These are phyloP conservation scores for Trichoderma cornu-damae DNA, from an alignment of 2,329 filamentous ascomycete species.

Conservation along the genomic window DNA sequence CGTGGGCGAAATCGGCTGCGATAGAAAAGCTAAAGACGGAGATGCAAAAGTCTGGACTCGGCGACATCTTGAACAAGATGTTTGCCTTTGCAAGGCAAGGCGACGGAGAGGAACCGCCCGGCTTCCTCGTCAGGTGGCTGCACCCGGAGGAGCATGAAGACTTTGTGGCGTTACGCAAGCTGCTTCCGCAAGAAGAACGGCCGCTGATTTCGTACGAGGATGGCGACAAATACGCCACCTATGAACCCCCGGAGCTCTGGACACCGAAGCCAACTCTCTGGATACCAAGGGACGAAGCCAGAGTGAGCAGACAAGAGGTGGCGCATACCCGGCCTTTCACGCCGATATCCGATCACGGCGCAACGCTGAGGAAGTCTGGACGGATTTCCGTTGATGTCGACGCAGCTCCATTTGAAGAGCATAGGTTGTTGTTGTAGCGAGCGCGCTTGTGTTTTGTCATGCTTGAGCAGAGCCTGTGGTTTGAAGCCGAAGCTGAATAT, in stretches of 20 bases:
- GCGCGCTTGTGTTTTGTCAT: slow-evolving; percentile 4
- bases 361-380: slow-evolving; percentile 33
- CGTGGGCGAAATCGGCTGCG: slow-evolving; percentile 36
- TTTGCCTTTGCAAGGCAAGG: slow-evolving; percentile 28
- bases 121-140: slow-evolving; percentile 62
- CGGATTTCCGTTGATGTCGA: slow-evolving; percentile 35
- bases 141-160: slow-evolving; percentile 72
- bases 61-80: slow-evolving; percentile 27
- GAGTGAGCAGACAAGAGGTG: slow-evolving; percentile 73
- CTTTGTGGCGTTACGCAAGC: slow-evolving; percentile 63
- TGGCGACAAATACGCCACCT: slow-evolving; percentile 57
- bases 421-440: slow-evolving; percentile 37
- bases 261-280: slow-evolving; percentile 65
- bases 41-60: slow-evolving; percentile 27
- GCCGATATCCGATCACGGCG: slow-evolving; percentile 63
- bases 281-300: slow-evolving; percentile 72
- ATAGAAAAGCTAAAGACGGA: slow-evolving; percentile 31
- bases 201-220: slow-evolving; percentile 44
- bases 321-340: slow-evolving; percentile 65
- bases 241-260: slow-evolving; percentile 62
- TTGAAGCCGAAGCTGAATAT: neutral
- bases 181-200: slow-evolving; percentile 56
- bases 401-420: slow-evolving; percentile 35
- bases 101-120: slow-evolving; percentile 33
- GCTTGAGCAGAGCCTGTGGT: neutral